Evolutionary conservation across 176 grass and related monocot genomes (phyloP), one percentile per base, ranked within the genome.

Genomic region (Carex kokanica): DNA sequence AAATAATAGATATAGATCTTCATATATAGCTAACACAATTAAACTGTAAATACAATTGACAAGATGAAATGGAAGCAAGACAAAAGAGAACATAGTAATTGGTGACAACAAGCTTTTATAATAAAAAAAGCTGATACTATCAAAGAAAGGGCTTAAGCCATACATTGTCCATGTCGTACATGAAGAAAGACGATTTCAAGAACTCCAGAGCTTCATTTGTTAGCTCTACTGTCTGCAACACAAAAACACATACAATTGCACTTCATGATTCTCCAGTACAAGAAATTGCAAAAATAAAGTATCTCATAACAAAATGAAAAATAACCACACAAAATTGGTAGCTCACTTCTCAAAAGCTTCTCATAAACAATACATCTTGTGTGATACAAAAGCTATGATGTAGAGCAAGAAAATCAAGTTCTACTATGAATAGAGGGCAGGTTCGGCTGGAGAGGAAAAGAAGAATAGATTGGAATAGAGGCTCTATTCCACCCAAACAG

Each of bases 141-240:
- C 15, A 70, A 86, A 17, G 63, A 60, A 73, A 86, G 23, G 73
- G 55, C 3, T 71, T 74, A 49, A 69, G 24, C 61, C 88, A 87
- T 95, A 98, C 96, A 83, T 91, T 95, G 79, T 95, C 93, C 53
- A 88, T 87, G 85, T 98, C 96, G 81, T 91, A 95, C 88, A 98
- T 93, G 73, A 80, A 85, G 91, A 98, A 98, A 51, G 92, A 79
- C 34, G 84, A 89, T 82, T 82, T 98, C 89, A 98, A 87, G 71
- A 91, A 98, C 47, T 95, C 91, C 58, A 91, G 25, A 5, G 87
- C 88, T 85, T 95, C 93, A 67, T 72, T 89, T 83, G 88, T 99
- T 82, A 99, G 61, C 86, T 99, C 96, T 64, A 99, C 77, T 2
- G 89, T 93, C 96, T 99, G 86, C 66, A 89, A 91, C 69, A 87